Evolutionary conservation across 768 basidiomycete species (phyloP).

Genomic region (Tubosaeta sp.): DNA sequence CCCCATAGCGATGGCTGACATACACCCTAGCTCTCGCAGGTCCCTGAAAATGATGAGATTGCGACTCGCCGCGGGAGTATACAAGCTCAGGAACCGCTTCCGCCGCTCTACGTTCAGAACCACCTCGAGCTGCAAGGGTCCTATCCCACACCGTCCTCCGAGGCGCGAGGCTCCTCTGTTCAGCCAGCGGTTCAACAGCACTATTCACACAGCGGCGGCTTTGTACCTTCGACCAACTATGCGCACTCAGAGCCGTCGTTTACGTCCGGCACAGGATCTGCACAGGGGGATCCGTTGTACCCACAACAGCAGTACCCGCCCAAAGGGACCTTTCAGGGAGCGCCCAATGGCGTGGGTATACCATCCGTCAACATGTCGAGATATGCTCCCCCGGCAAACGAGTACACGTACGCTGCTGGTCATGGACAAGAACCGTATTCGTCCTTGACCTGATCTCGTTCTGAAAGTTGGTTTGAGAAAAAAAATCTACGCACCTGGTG

Average conservation of each 20-base stretch:
- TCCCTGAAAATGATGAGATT: conserved; percentile 22
- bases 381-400: conserved; percentile 17
- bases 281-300: conserved; percentile 12
- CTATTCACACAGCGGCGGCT: conserved; percentile 13
- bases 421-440: conserved; percentile 24
- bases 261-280: conserved; percentile 9
- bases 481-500: neutral
- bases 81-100: conserved; percentile 15
- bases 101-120: conserved; percentile 22
- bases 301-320: conserved; percentile 16
- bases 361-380: conserved; percentile 11
- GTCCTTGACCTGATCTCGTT: conserved; percentile 13
- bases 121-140: conserved; percentile 11
- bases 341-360: conserved; percentile 10
- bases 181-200: conserved; percentile 16
- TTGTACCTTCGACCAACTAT: conserved; percentile 11
- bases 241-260: conserved; percentile 17
- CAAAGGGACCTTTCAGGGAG: conserved; percentile 14
- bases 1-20: neutral
- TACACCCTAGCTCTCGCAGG: conserved; percentile 16
- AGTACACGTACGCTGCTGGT: conserved; percentile 19
- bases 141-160: conserved; percentile 19
- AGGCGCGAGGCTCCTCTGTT: conserved; percentile 9
- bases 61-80: conserved; percentile 26
- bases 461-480: neutral